phyloP scores from a whole-genome alignment of 2,329 filamentous ascomycete species.

The Hymenotorrendiella dingleyae region DNA sequence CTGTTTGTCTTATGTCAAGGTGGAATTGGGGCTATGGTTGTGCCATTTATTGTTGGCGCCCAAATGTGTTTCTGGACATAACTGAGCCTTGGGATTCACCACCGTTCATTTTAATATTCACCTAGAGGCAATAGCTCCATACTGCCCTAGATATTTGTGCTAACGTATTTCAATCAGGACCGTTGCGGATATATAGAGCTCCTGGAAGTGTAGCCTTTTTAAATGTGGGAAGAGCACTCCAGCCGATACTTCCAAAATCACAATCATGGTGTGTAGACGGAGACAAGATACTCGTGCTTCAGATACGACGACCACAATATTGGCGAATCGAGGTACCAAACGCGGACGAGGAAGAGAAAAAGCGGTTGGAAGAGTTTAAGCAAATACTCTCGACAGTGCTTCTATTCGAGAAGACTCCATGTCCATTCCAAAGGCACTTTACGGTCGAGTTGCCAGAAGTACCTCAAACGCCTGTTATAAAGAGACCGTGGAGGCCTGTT shows the following conservation, averaged over 20 bases:
- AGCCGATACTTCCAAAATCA: slow-evolving; percentile 82
- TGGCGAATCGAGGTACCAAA: slow-evolving; percentile 85
- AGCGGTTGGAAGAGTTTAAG: slow-evolving; percentile 61
- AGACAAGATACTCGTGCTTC: slow-evolving; percentile 77
- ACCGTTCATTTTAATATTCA: too few species aligned
- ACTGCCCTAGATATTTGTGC: too few species aligned
- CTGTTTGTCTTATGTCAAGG: neutral
- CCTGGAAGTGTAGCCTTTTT: slow-evolving; percentile 83
- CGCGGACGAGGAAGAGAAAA: slow-evolving; percentile 55
- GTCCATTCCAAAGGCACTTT: slow-evolving; percentile 76
- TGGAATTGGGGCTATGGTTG: too few species aligned
- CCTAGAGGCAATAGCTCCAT: too few species aligned
- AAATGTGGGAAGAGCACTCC: slow-evolving; percentile 75
- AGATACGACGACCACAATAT: slow-evolving; percentile 76
- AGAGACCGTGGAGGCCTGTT: slow-evolving; percentile 62
- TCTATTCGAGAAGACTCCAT: slow-evolving; percentile 81
- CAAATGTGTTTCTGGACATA: too few species aligned
- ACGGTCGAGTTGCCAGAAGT: slow-evolving; percentile 66
- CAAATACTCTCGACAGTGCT: slow-evolving; percentile 65
- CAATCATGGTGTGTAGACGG: slow-evolving; percentile 93
- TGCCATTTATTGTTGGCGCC: too few species aligned
- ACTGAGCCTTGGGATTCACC: too few species aligned
- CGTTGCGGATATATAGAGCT: slow-evolving; percentile 78
- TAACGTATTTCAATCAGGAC: slow-evolving; percentile 45
- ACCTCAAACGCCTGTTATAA: slow-evolving; percentile 58